Evolutionary conservation across 495 filamentous ascomycete genomes (phyloP).

Genomic region (Tuber umbilicatum): DNA sequence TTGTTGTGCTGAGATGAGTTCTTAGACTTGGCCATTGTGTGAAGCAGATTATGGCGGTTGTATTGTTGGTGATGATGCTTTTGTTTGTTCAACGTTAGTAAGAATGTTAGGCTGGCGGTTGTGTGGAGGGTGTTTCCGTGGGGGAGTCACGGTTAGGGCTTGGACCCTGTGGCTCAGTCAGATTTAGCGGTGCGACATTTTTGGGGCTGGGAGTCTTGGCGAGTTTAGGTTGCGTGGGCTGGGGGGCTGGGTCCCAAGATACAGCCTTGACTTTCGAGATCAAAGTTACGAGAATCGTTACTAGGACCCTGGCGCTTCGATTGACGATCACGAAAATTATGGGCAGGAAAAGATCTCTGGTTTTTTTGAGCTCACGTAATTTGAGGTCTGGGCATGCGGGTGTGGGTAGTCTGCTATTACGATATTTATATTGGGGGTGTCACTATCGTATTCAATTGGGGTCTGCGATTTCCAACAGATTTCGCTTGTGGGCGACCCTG

Average conservation of each 20-base stretch:
- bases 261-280: neutral
- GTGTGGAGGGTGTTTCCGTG: slow-evolving; percentile 8
- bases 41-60: slow-evolving; percentile 27
- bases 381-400: neutral
- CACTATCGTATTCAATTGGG: neutral
- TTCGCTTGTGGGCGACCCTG: neutral
- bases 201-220: slow-evolving; percentile 18
- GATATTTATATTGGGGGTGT: neutral
- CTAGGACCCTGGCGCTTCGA: neutral
- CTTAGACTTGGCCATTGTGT: slow-evolving; percentile 73
- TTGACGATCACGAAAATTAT: neutral
- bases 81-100: slow-evolving; percentile 7
- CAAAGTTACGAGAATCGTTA: neutral
- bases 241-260: neutral
- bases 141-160: neutral
- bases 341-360: neutral
- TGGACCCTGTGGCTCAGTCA: slow-evolving; percentile 11
- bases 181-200: slow-evolving; percentile 4
- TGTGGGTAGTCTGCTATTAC: neutral
- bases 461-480: neutral
- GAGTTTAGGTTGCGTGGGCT: neutral
- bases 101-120: neutral
- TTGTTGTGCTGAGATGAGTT: slow-evolving; percentile 99
- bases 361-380: neutral
- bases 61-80: neutral